Base-by-base conservation (phyloP, 768 basidiomycete species). In the Kwoniella sp. region DNA sequence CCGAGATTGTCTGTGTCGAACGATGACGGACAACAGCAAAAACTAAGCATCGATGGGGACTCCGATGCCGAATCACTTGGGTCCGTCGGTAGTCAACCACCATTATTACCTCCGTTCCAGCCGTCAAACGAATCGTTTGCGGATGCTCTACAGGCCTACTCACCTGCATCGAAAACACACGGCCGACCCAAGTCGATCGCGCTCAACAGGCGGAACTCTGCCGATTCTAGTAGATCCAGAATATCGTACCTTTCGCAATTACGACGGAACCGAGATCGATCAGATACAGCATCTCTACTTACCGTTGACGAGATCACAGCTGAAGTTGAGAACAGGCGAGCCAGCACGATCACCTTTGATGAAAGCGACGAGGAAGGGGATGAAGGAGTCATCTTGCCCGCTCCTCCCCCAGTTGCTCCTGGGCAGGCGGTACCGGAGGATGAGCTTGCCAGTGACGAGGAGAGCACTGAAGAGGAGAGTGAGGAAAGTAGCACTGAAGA, bases 231-330 rank as follows among this genome's bases (percentile, higher is more conserved):
- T 5, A 56, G 56, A 46, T 86, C 85, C 68, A 86, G 91, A 4
- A 84, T 88, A 83, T 92, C 90, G 74, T 70, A 72, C 55, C 58
- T 77, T 19, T 74, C 73, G 33, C 79, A 73, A 55, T 48, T 79
- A 19, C 62, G 68, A 12, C 63, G 63, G 2, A 62, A 62, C 36
- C 61, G 90, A 22, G 92, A 96, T 72, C 83, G 85, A 40, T 90
- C 90, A 0, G 92, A 95, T 73, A 91, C 92, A 8, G 91, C 91
- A 3, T 92, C 90, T 69, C 81, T 97, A 72, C 85, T 97, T 80
- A 99, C 95, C 0, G 91, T 99, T 24, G 95, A 99, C 74, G 92
- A 99, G 81, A 96, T 99, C 72, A 97, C 96, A 0, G 93, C 92
- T 10, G 90, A 95, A 73, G 90, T 99, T 8, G 95, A 90, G 77